Evolutionary conservation across 495 filamentous ascomycete species (phyloP).

Genomic region (Trichoderma erinaceum): DNA sequence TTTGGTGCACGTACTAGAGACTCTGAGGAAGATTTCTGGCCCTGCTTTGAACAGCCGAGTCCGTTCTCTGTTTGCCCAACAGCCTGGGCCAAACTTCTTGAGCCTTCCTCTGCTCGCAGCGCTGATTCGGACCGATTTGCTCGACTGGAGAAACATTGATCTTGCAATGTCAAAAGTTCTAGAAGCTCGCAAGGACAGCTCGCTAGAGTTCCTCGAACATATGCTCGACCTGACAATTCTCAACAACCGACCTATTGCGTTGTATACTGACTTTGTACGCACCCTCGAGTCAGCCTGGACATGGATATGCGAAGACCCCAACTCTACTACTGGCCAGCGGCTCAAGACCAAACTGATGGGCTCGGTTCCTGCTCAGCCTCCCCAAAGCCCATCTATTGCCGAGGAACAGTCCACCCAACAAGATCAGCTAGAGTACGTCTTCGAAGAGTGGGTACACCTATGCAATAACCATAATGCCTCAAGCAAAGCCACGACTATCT

Average conservation of each 20-base stretch:
- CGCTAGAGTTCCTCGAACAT: constrained; percentile 67
- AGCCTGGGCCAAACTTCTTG: constrained; percentile 70
- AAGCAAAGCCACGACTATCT: constrained; percentile 65
- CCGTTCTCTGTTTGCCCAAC: constrained; percentile 56
- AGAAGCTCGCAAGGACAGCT: constrained; percentile 55
- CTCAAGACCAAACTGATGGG: constrained; percentile 67
- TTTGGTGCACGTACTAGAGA: constrained; percentile 72
- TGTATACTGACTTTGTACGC: constrained; percentile 80
- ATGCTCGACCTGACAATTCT: constrained; percentile 72
- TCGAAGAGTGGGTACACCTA: constrained; percentile 87
- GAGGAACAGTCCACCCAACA: constrained; percentile 39
- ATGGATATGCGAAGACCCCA: constrained; percentile 72
- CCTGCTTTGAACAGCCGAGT: constrained; percentile 67
- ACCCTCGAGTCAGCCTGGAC: constrained; percentile 74
- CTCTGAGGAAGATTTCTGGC: constrained; percentile 67
- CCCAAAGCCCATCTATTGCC: constrained; percentile 18
- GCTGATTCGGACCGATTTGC: constrained; percentile 61
- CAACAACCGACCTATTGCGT: constrained; percentile 63
- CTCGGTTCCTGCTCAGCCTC: constrained; percentile 49
- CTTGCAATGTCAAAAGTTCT: constrained; percentile 66
- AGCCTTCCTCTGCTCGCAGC: constrained; percentile 70
- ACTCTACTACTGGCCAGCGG: constrained; percentile 54
- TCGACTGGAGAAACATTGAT: constrained; percentile 80
- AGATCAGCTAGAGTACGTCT: constrained; percentile 87
- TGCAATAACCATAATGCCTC: constrained; percentile 65